Evolutionary conservation across 164 flowering plant genomes (phyloP), one percentile per base, ranked within the genome.

Genomic region (Liquidambar formosana): DNA sequence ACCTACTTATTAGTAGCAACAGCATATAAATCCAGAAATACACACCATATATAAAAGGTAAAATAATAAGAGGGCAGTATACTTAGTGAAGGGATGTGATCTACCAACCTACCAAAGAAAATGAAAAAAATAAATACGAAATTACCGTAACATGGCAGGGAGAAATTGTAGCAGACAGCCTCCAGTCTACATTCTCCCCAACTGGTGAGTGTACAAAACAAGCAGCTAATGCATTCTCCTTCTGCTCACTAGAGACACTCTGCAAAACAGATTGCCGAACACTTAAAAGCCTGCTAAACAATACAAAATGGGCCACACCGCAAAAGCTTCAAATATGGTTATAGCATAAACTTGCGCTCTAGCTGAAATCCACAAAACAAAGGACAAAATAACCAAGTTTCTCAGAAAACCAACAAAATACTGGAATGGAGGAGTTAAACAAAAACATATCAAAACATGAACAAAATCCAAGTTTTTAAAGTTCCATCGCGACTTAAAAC

Each of bases 111-210:
- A 23, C 18, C 25, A n/a, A 2, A 59, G 22, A 56, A 27, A 3
- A 5, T n/a, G 23, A 21, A 3, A 8, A 64, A 54, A 12, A 60
- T 6, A 52, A 65, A 65, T 41, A n/a, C n/a, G n/a, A 48, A 69
- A 75, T 69, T 62, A 94, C 99, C 84, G 98, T 96, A 65, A 83
- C 97, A 85, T 93, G 93, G 74, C 99, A 96, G 28, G 99, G 99
- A 73, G 97, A 88, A 76, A 93, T 90, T 48, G 92, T 91, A 38
- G 99, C 98, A 19, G 99, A 93, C 69, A 96, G 90, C 79, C 80
- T 88, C 99, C 99, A 96, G 67, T 93, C 97, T 64, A 96, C 85
- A 81, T 88, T 85, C 76, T 92, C 97, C 49, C 92, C 98, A 71
- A 79, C 74, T 10, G 99, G 99, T 51, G 84, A 82, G 63, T 81